Base-by-base conservation (phyloP, 2,329 filamentous ascomycete genomes). In the Pezicula neosporulosa region DNA sequence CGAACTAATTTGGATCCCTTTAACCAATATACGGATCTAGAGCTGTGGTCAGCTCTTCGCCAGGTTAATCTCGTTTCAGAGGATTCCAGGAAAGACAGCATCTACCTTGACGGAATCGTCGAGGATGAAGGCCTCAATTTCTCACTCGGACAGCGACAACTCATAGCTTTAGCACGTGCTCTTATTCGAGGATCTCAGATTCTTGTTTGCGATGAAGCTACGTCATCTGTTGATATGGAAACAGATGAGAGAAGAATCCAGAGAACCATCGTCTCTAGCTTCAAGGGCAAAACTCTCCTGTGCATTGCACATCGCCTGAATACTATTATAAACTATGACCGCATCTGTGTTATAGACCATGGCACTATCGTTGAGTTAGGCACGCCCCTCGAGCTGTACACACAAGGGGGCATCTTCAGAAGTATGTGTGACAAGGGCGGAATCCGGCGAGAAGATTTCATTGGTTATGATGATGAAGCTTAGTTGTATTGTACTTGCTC, bases 241-340 rank as follows among this genome's bases (percentile, higher is more conserved):
- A 97, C 93, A 3, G 94, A 99, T 66, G 87, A 90, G 70, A n/a
- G n/a, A n/a, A 95, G 94, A 78, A 96, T 97, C 66, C 93, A 97
- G 70, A 76, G 77, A 50, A 96, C 92, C 3, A 97, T 97, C 70
- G 86, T 89, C 0, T 78, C 81, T 1, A 91, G 86, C 0, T 97
- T 97, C 76, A 78, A 81, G 49, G 92, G 91, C 53, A 90, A 88
- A 75, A 97, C 93, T 3, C 72, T 97, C 44, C 75, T 97, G 19
- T 96, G 91, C 70, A 97, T 97, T 67, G 93, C 93, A 6, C 93
- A 97, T 70, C 81, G 93, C 5, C 75, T 97, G 63, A 87, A 90
- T 64, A 97, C 94, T 1, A 96, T 99, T 56, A 87, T 97, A 56
- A 85, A 86, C 28, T 97, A 97, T 69, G 93, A 99, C 69, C 84